Base-by-base conservation (phyloP, 176 grass and related monocot genomes). In the Musa schizocarpa region DNA sequence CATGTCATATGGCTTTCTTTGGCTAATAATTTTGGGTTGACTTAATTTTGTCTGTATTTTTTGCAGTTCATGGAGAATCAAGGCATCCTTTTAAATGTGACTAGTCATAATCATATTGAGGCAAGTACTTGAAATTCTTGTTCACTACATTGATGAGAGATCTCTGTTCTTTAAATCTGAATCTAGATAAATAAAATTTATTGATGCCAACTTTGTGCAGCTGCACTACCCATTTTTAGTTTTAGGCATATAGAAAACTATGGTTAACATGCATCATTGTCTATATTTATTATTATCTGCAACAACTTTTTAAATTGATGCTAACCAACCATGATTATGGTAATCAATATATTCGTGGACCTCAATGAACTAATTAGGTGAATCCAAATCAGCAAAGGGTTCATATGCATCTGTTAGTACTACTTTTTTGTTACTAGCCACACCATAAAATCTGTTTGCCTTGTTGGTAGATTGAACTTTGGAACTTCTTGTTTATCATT, bases 31-130 rank as follows among this genome's bases (percentile, higher is more conserved):
- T 9, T 56, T 20, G 23, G 6, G 51, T 2, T 74, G 63, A 79
- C 22, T 17, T 66, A 17, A 54, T 55, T 49, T 52, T n/a, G 1
- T 63, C 9, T 34, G 8, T 74, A 64, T 11, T 87, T 27, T 89
- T 78, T 74, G 72, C 88, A 98, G 95, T 94, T 94, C 76, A 80
- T 86, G 29, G 80, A 91, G 64, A 84, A 89, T 78, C 88, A 92
- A 86, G 86, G 88, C 53, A 48, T 94, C 85, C 86, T 94, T 69
- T 78, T 99, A 51, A 93, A 81, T 70, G 90, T 94, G 14, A 94
- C 84, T 71, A 73, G 54, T 68, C 86, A 87, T 72, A 99, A 99
- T 81, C 73, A 92, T 68, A 94, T 94, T 70, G 95, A 99, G 95
- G 90, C 76, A 76, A 78, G 84, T 69, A 80, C 55, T 14, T 74